phyloP scores from a whole-genome alignment of 805 yeast species.

The Candida tammaniensis region DNA sequence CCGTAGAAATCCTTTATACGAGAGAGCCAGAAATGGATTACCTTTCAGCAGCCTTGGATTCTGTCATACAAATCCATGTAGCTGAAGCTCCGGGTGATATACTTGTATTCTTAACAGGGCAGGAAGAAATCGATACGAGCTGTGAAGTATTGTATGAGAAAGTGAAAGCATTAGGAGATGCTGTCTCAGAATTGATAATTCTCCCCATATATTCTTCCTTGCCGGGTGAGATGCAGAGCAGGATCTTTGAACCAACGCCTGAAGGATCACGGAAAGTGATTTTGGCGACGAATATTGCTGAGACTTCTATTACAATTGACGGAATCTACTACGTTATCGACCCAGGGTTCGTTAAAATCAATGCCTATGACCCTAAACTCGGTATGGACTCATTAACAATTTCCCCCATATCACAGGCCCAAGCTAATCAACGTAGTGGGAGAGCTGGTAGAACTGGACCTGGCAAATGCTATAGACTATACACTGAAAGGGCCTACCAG shows the following conservation, averaged over 20 bases:
- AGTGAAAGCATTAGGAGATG: slow-evolving; percentile 59
- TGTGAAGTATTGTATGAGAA: slow-evolving; percentile 70
- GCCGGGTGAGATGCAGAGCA: slow-evolving; percentile 86
- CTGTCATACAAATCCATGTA: slow-evolving; percentile 82
- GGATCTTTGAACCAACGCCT: slow-evolving; percentile 88
- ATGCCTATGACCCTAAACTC: slow-evolving; percentile 79
- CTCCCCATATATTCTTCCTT: slow-evolving; percentile 89
- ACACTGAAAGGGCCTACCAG: slow-evolving; percentile 75
- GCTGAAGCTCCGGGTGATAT: slow-evolving; percentile 79
- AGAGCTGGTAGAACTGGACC: slow-evolving; percentile 98
- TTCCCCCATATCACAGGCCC: slow-evolving; percentile 89
- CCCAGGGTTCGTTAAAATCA: slow-evolving; percentile 91
- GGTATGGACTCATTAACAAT: slow-evolving; percentile 90
- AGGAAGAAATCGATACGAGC: slow-evolving; percentile 91
- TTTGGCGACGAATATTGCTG: slow-evolving; percentile 95
- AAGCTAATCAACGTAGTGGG: slow-evolving; percentile 93
- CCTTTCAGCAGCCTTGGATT: slow-evolving; percentile 75
- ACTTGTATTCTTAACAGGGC: slow-evolving; percentile 82
- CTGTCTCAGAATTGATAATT: slow-evolving; percentile 63
- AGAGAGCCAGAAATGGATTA: slow-evolving; percentile 85
- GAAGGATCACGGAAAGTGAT: slow-evolving; percentile 81
- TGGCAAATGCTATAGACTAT: slow-evolving; percentile 90
- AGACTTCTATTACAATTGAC: slow-evolving; percentile 93
- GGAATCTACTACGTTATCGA: slow-evolving; percentile 90
- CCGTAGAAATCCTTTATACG: slow-evolving; percentile 82